Evolutionary conservation across 345 rosid species (phyloP), one percentile per base, ranked within the genome.

Genomic region (Sisymbrium irio): DNA sequence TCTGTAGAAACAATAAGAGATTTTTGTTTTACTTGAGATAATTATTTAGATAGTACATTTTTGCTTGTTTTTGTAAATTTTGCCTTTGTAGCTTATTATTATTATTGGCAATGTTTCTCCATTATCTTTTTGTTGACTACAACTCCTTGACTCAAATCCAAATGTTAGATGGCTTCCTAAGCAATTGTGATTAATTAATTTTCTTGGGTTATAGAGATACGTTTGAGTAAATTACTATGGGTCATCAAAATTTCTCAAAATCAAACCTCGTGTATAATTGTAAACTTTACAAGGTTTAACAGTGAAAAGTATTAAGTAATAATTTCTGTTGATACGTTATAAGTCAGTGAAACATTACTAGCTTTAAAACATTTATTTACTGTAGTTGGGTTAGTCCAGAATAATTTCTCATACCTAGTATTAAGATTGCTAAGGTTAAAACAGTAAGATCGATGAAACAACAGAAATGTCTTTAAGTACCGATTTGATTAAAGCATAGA

Each of bases 1-100:
- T 60, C 61, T 74, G 82, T 83, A 84, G 77, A 81, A 82, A 81
- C 82, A 78, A 78, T 78, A 81, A 79, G 82, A 76, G 67, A 60
- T 82, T 71, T 22, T 77, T 47, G 77, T 49, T 77, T 28, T 75
- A 67, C 63, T n/a, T 51, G 13, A 30, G 4, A 28, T 8, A 14
- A 54, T 27, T 14, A 50, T 50, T 10, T 50, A 37, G 41, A 56
- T 27, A 49, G 41, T 67, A 58, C 15, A 57, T 37, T 53, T 64
- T 57, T 45, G 40, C 41, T 20, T 28, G 30, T 7, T 36, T 67
- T 67, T 67, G 73, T 67, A 75, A 47, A 58, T 37, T 13, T 4
- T 35, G 70, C 33, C 33, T 7, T 35, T 45, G 41, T 17, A 44
- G 59, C 33, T 12, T 45, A 12, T 56, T 28, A 37, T 36, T 11